phyloP scores from a whole-genome alignment of 2,329 filamentous ascomycete species.

The Epichloe glyceriae region DNA sequence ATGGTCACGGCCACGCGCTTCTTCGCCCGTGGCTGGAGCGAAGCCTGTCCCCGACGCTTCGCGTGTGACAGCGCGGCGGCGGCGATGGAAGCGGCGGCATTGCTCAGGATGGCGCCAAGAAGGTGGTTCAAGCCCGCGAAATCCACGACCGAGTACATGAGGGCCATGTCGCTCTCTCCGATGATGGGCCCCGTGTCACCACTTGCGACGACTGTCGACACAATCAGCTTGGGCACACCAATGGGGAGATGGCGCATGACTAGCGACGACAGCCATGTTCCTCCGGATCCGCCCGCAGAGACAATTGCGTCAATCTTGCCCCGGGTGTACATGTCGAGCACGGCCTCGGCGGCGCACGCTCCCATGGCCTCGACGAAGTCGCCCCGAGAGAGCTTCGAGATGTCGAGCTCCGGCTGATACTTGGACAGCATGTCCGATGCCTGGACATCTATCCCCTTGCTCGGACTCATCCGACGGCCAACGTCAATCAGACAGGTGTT shows the following conservation, averaged over 20 bases:
- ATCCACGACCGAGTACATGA: conserved; percentile 62
- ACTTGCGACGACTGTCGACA: conserved; percentile 57
- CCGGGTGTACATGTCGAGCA: conserved; percentile 25
- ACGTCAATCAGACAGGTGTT: conserved; percentile 24
- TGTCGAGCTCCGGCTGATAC: conserved; percentile 17
- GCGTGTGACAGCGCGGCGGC: conserved; percentile 41
- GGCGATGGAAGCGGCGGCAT: conserved; percentile 48
- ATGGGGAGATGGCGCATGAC: conserved; percentile 52
- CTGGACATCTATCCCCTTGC: conserved; percentile 34
- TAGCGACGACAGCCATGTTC: conserved; percentile 45
- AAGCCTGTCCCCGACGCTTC: conserved; percentile 1
- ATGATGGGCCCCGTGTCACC: conserved; percentile 53
- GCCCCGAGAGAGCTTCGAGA: conserved; percentile 31
- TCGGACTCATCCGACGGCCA: conserved; percentile 29
- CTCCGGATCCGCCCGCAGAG: conserved; percentile 48
- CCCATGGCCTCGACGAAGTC: conserved; percentile 46
- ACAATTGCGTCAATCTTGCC: conserved; percentile 41
- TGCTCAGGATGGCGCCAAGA: conserved; percentile 42
- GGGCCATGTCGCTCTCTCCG: conserved; percentile 53
- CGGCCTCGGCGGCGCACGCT: conserved; percentile 27
- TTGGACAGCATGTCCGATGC: conserved; percentile 27
- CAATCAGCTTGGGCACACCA: conserved; percentile 56
- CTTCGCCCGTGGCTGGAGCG: conserved; percentile 13
- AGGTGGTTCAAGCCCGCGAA: conserved; percentile 52
- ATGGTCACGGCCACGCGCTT: conserved; percentile 53